phyloP scores from a whole-genome alignment of 805 yeast genomes.

The Ogataea zsoltii region DNA sequence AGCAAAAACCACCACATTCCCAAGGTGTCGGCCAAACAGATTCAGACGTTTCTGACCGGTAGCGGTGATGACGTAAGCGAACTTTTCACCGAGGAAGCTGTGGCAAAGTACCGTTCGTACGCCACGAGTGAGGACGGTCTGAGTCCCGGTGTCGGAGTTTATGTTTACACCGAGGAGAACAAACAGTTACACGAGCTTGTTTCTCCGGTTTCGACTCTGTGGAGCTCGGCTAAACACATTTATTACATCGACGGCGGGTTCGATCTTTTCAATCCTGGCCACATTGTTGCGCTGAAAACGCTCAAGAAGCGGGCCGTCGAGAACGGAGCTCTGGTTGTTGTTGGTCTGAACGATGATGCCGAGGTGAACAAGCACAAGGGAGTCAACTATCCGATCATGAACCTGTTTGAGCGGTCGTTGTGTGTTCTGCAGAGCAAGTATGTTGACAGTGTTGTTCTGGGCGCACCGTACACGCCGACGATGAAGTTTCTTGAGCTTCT shows the following conservation, averaged over 20 bases:
- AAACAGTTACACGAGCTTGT: conserved; percentile 35
- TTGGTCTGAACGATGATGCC: conserved; percentile 66
- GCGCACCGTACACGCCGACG: conserved; percentile 60
- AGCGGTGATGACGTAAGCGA: conserved; percentile 4
- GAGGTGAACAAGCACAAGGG: conserved; percentile 60
- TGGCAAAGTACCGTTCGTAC: conserved; percentile 50
- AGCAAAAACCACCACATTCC: conserved; percentile 58
- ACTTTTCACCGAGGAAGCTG: conserved; percentile 36
- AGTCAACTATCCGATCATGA: conserved; percentile 80
- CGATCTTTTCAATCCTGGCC: conserved; percentile 93
- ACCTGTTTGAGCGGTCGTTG: conserved; percentile 76
- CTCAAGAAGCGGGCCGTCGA: conserved; percentile 42
- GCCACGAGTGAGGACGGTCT: conserved; percentile 66
- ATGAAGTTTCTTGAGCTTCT: conserved; percentile 40
- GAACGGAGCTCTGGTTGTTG: conserved; percentile 51
- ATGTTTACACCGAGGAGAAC: conserved; percentile 37
- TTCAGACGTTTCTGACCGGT: conserved; percentile 10
- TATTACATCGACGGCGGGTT: conserved; percentile 80
- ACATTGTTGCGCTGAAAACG: conserved; percentile 67
- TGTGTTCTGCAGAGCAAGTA: conserved; percentile 87
- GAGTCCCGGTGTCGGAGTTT: conserved; percentile 58
- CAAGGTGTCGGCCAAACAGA: conserved; percentile 32
- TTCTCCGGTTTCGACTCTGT: conserved; percentile 29
- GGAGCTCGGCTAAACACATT: conserved; percentile 22
- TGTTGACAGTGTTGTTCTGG: conserved; percentile 76